Base-by-base conservation (phyloP, 2,329 filamentous ascomycete species). In the Amauroascus niger region DNA sequence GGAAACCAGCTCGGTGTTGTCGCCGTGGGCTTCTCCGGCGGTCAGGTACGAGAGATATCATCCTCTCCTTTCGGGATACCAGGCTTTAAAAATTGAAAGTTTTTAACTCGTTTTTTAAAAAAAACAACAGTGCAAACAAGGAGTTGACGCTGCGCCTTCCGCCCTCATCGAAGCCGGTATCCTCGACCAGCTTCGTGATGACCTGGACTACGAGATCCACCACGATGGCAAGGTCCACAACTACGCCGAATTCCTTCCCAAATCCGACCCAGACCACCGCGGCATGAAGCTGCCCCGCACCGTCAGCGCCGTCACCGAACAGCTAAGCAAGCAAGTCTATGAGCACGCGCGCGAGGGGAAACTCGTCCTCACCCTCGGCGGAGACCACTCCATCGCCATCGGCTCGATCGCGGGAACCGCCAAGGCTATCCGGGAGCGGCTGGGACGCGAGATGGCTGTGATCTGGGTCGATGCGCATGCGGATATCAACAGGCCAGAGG, bases 381-480 rank as follows among this genome's bases (percentile, higher is more conserved):
- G 93, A 52, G 93, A 98, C 74, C 93, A 98, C 77, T 89, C 84
- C 59, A 94, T 98, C 66, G 93, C 93, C 58, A 94, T 98, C 63
- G 93, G 93, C 58, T 95, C 88, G 46, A 82, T 98, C 62, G 85
- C 86, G 26, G 93, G 93, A 39, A 88, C 86, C 1, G 87, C 90
- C 33, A 87, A 85, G 74, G 93, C 91, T 0, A 84, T 88, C 39
- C 82, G 87, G 55, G 90, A 98, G 77, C 76, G 91, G 16, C 74
- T 55, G 81, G 63, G 77, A 43, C 79, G 85, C 53, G 91, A 97
- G 63, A 83, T 96, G 58, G 93, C 89, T 11, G 88, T 98, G 55
- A 94, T 98, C 69, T 98, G 93, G 93, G 93, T 98, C 30, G 93
- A 98, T 71, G 93, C 93, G 24, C 93, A 98, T 71, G 86, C 91